Conservation (phyloP, 1,139 yeast genomes). For the Hanseniaspora uvarum region DNA sequence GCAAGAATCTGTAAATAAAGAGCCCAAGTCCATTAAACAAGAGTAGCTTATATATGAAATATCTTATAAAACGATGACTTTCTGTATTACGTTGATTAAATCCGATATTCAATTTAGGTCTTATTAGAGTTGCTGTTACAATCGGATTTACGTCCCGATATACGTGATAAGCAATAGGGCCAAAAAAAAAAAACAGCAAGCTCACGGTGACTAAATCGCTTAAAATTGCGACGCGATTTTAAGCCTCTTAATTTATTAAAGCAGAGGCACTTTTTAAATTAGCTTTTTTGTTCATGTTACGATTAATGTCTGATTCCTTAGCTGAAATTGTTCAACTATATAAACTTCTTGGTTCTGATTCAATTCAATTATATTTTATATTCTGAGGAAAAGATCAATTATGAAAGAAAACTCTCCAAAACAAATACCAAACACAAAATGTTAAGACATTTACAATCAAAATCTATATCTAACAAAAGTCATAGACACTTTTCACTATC, state of each 20-base stretch:
- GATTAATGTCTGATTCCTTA: neutral
- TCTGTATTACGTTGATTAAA: neutral
- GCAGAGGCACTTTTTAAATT: neutral
- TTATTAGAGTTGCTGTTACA: too few relatives aligned
- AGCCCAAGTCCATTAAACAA: neutral
- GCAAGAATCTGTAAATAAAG: neutral
- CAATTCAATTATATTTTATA: too few relatives aligned
- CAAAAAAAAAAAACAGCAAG: neutral
- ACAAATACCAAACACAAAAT: neutral
- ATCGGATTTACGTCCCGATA: neutral
- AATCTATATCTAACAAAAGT: neutral
- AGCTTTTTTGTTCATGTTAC: neutral
- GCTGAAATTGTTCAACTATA: neutral
- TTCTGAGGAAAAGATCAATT: too few relatives aligned
- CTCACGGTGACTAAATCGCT: neutral
- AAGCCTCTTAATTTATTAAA: neutral
- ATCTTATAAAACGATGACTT: neutral
- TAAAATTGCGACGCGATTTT: neutral
- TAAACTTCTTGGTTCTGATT: neutral
- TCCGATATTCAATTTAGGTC: too few relatives aligned
- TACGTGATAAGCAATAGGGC: neutral
- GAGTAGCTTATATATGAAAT: neutral
- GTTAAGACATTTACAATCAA: neutral
- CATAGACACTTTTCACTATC: neutral
- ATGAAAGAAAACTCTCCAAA: neutral